phyloP scores from a whole-genome alignment of 2,329 filamentous ascomycete genomes.

The Colletotrichum gloeosporioides region DNA sequence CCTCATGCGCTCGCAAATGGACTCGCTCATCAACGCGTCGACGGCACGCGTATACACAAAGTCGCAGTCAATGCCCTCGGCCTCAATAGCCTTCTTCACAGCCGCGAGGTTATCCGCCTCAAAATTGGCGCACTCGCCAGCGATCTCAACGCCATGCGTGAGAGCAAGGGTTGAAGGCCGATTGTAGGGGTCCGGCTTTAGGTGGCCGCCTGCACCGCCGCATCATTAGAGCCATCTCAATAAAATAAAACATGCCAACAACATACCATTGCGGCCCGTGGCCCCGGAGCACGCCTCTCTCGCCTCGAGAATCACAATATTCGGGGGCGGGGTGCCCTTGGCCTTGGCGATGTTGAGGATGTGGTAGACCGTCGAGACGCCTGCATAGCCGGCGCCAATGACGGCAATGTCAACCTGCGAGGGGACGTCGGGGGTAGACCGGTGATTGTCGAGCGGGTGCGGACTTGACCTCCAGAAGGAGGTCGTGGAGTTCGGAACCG shows the following conservation, averaged over 20 bases:
- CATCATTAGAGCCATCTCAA: slow-evolving; percentile 39
- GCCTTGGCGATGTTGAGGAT: slow-evolving; percentile 29
- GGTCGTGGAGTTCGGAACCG: slow-evolving; percentile 19
- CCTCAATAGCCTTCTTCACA: slow-evolving; percentile 40
- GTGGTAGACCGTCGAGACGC: slow-evolving; percentile 23
- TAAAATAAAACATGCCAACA: slow-evolving; percentile 42
- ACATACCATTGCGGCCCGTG: slow-evolving; percentile 57
- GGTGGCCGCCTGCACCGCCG: slow-evolving; percentile 49
- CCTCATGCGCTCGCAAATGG: slow-evolving; percentile 26
- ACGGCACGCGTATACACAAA: slow-evolving; percentile 44
- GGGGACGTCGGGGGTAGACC: slow-evolving; percentile 20
- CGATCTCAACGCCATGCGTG: slow-evolving; percentile 35
- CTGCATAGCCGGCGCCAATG: slow-evolving; percentile 23
- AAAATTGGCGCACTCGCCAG: slow-evolving; percentile 52
- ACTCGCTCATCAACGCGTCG: slow-evolving; percentile 40
- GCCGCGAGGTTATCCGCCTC: slow-evolving; percentile 41
- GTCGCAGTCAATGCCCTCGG: slow-evolving; percentile 47
- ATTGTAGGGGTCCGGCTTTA: slow-evolving; percentile 55
- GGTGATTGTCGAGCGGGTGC: slow-evolving; percentile 22
- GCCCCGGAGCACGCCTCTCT: slow-evolving; percentile 55
- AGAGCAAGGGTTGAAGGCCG: slow-evolving; percentile 63
- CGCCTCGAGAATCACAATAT: slow-evolving; percentile 54
- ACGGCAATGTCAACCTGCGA: slow-evolving; percentile 17
- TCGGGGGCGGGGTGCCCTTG: slow-evolving; percentile 27
- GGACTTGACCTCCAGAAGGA: slow-evolving; percentile 24